Percentiles rank a stretch among this genome's conserved stretches.
phyloP scores from a whole-genome alignment of 108 stramenopile species.

The Fragilariopsis cylindrus region DNA sequence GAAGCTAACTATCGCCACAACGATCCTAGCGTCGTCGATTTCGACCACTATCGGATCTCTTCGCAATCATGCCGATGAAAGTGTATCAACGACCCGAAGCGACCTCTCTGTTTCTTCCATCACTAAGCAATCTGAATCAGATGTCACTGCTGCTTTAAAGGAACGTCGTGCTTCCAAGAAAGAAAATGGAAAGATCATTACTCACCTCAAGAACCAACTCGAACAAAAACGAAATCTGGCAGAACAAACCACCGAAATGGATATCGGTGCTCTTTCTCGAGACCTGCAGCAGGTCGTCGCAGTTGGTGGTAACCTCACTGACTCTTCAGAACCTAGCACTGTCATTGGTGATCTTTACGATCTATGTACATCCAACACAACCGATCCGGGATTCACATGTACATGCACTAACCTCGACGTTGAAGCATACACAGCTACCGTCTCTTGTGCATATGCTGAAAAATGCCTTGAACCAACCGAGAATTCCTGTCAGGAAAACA shows the following conservation, averaged over 20 bases:
- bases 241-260: not conserved
- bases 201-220: not conserved
- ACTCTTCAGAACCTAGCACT: not conserved
- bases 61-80: not conserved
- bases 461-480: not conserved
- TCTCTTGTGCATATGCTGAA: not conserved
- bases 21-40: not conserved
- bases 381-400: not conserved
- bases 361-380: not conserved
- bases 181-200: not conserved
- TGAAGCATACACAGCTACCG: not conserved
- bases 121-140: not conserved
- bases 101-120: not conserved
- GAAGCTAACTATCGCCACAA: conserved; percentile 7
- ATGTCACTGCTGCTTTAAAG: conserved; percentile 7
- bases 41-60: not conserved
- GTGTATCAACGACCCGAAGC: not conserved
- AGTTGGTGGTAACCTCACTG: too few relatives aligned
- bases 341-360: not conserved
- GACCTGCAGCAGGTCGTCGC: not conserved
- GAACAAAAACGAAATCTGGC: not conserved
- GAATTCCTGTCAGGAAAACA: not conserved
- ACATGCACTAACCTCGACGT: not conserved
- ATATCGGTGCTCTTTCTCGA: conserved; percentile 1
- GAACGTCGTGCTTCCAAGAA: conserved; percentile 3